Conservation (phyloP, 306 rosid genomes). For the Calophaca sinica region DNA sequence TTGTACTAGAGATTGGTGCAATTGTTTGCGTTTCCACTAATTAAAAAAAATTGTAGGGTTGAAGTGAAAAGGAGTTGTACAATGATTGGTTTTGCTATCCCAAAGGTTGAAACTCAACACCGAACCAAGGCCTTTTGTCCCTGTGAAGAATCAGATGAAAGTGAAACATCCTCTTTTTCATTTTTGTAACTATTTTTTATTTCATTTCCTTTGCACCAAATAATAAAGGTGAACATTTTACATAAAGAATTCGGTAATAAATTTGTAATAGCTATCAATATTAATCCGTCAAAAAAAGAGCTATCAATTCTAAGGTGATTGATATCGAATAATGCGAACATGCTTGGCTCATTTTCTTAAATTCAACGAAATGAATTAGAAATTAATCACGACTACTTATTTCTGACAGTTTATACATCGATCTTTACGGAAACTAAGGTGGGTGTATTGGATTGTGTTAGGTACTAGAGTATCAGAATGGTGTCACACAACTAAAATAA, state of each 20-base stretch:
- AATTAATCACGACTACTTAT: no score
- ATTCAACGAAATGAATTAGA: no score
- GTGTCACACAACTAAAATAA: no score
- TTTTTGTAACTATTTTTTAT: not conserved
- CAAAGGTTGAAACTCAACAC: slow-evolving; percentile 21
- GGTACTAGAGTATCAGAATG: no score
- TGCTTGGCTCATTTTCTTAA: no score
- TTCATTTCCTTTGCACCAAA: not conserved
- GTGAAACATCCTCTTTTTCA: not conserved
- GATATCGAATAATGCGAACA: not conserved
- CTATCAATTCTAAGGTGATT: not conserved
- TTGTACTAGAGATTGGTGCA: slow-evolving; percentile 32
- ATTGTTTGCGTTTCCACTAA: slow-evolving; percentile 3
- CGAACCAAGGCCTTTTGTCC: slow-evolving; percentile 28
- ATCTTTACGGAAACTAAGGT: no score
- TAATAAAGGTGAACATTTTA: no score
- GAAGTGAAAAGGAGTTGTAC: slow-evolving; percentile 24
- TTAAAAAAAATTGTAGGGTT: slow-evolving; percentile 29
- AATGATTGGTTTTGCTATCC: slow-evolving; percentile 32
- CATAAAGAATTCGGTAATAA: not conserved
- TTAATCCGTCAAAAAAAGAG: no score
- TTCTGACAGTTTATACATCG: no score
- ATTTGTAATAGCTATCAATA: not conserved
- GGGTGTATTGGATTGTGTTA: no score
- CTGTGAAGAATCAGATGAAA: not conserved